Evolutionary conservation across 2,329 filamentous ascomycete genomes (phyloP), one percentile per base, ranked within the genome.

Genomic region (Aspergillus arachidicola): DNA sequence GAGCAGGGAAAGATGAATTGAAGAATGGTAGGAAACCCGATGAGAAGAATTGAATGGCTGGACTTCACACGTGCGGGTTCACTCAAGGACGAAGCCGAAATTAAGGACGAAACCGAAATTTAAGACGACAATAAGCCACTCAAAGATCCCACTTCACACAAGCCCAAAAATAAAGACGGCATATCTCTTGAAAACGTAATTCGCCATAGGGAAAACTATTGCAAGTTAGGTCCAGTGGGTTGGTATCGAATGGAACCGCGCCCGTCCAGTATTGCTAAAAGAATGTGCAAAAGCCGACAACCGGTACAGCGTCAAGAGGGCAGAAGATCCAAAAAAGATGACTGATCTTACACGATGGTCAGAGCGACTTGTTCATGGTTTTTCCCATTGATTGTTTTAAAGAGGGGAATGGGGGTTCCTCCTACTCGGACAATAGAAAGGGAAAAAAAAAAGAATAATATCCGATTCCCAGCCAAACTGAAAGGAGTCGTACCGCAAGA

Each of bases 101-200:
- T 68, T 73, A 64, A 66, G 46, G 58, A 70, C 53, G 67, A 71
- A 69, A 69, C 67, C 68, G 68, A 68, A 41, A 70, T 68, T 73
- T 72, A 70, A 73, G 73, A 72, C 61, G 69, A 76, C 72, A 72
- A 66, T 66, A 74, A 68, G 72, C 76, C 73, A 73, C 72, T 78
- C 73, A 71, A 72, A 73, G 71, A 77, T 75, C 72, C 75, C 74
- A 72, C 71, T 79, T 78, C 77, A 79, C 75, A 76, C 73, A 78
- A 76, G 73, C 71, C 74, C 73, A 74, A 75, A 78, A 75, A 76
- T 71, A 77, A 75, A 75, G 78, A 77, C 74, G 72, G 75, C 78
- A 80, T 80, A 76, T 80, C 78, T 80, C 71, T 76, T 74, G 65
- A 73, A 73, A 71, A 74, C 70, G 72, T 72, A 73, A 72, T 74